Evolutionary conservation across 495 filamentous ascomycete genomes (phyloP).

Genomic region (Bryoglossum gracile): DNA sequence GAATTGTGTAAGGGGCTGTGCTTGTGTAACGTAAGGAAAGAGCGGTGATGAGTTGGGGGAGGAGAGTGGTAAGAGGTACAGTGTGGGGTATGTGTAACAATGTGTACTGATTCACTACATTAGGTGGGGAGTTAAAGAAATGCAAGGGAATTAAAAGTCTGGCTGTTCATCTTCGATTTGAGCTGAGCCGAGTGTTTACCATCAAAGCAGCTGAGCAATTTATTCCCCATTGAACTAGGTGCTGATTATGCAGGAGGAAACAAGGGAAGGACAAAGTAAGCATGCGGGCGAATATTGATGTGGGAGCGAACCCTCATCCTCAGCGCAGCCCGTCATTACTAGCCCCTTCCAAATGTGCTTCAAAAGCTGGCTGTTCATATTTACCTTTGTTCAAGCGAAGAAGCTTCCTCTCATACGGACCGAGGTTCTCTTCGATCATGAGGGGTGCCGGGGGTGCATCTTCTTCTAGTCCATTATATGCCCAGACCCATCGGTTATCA

Average conservation of each 20-base stretch:
- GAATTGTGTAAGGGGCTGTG: background rate
- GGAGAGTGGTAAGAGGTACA: too few relatives aligned
- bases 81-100: background rate
- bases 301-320: background rate
- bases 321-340: background rate
- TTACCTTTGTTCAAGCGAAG: slow-evolving; percentile 35
- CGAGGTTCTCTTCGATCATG: slow-evolving; percentile 43
- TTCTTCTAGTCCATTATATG: slow-evolving; percentile 37
- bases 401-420: slow-evolving; percentile 42
- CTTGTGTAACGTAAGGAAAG: background rate
- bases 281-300: background rate
- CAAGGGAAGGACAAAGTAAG: background rate
- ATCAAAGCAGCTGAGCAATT: too few relatives aligned
- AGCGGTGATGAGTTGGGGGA: too few relatives aligned
- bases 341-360: slow-evolving; percentile 17
- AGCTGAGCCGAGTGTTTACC: too few relatives aligned
- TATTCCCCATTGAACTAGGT: background rate
- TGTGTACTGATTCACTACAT: background rate
- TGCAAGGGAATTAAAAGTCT: background rate
- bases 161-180: background rate
- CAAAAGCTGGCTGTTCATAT: background rate
- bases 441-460: slow-evolving; percentile 29
- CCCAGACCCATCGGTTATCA: slow-evolving; percentile 42
- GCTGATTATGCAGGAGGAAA: background rate
- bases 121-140: background rate